phyloP scores from a whole-genome alignment of 1,139 yeast species.

The Candida pseudoviswanathii region DNA sequence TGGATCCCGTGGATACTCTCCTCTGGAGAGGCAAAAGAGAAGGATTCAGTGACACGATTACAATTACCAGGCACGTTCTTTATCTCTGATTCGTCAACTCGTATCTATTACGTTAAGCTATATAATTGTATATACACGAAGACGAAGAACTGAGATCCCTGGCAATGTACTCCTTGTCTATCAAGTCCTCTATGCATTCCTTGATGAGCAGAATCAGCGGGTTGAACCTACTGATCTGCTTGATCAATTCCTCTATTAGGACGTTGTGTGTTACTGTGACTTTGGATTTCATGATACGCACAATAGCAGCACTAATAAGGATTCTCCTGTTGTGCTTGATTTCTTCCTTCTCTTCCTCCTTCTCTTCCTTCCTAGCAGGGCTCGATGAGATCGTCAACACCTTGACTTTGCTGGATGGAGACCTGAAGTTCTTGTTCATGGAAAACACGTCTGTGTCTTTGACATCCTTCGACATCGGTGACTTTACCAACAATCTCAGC shows the following conservation, averaged over 20 bases:
- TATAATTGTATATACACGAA: constrained; percentile 40
- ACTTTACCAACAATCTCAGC: constrained; percentile 69
- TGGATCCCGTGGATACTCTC: too few species aligned
- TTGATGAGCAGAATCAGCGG: constrained; percentile 72
- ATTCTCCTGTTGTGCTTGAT: constrained; percentile 51
- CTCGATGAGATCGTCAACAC: constrained; percentile 66
- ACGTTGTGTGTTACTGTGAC: constrained; percentile 57
- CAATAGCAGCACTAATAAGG: constrained; percentile 79
- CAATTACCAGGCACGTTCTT: too few species aligned
- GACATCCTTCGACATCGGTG: constrained; percentile 76
- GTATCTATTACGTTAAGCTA: constrained; percentile 43
- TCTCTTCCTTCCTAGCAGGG: constrained; percentile 40
- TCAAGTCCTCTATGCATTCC: constrained; percentile 73
- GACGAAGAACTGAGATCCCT: too few species aligned
- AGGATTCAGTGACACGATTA: too few species aligned
- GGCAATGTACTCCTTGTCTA: constrained; percentile 71
- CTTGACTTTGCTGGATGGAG: constrained; percentile 73
- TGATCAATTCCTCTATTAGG: constrained; percentile 64
- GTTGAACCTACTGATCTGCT: constrained; percentile 67
- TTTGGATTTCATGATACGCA: constrained; percentile 82
- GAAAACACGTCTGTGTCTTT: constrained; percentile 62
- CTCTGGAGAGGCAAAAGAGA: too few species aligned
- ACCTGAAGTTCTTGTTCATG: constrained; percentile 70
- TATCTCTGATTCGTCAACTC: too few species aligned
- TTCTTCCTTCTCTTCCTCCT: constrained; percentile 40